Evolutionary conservation across 176 grass and related monocot genomes (phyloP), one percentile per base, ranked within the genome.

Genomic region (Eleusine indica): DNA sequence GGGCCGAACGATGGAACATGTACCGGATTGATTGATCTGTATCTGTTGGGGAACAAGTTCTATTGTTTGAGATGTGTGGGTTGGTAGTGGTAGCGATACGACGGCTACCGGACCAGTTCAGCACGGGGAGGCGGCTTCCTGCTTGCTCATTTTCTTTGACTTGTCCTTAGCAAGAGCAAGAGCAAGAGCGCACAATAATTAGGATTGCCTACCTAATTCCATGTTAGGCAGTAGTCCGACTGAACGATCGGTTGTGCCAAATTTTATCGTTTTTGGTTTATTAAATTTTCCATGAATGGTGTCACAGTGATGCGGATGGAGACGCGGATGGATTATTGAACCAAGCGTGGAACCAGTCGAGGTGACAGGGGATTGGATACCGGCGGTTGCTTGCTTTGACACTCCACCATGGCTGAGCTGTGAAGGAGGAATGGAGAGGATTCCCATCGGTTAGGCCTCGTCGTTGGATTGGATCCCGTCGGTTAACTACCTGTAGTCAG

Each of bases 181-280:
- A 35, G 32, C 40, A 44, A 0, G 16, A 18, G 18, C 22, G 9
- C 51, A 4, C 77, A 77, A 40, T 77, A 78, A 82, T 86, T 49
- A 32, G 47, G 66, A 60, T 60, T 68, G 77, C 78, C 76, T 72
- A 82, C 83, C 88, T 78, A 86, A 86, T 73, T 71, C 48, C 78
- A 76, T 54, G 73, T 81, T 90, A 80, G 47, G 53, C 65, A 85
- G 52, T 42, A 69, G 61, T 66, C 49, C 12, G 44, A 9, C 42
- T 44, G 42, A 44, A 9, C 42, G 42, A 44, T 9, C 17, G 49
- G 32, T 35, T 35, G 32, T 35, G 32, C 32, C 70, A 0, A 51
- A 9, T 52, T 84, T 71, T 74, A 40, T 8, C 2, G 6, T 51
- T 48, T 15, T 0, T 25, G 9, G 35, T 38, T 78, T 58, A 28